A percentile compares a stretch with the other conserved stretches of the same genome.
Evolutionary conservation across 2,329 filamentous ascomycete genomes (phyloP).

Genomic region (Trichoderma cornu-damae): DNA sequence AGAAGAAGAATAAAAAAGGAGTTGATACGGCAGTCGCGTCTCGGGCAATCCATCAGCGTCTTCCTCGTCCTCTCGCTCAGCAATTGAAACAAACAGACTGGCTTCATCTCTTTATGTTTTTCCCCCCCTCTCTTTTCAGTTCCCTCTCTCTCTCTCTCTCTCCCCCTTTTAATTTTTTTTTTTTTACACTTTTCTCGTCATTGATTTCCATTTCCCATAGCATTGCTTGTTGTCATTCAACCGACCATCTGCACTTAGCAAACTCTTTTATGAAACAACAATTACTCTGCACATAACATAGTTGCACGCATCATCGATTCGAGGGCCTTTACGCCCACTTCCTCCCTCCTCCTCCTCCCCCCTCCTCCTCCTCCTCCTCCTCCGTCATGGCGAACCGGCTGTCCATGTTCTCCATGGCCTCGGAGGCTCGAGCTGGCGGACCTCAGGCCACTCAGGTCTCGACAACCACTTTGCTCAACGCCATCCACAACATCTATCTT

Average conservation of each 20-base stretch:
- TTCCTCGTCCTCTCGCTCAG: neutral
- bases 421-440: conserved; percentile 54
- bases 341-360: no score
- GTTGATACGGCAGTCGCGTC: conserved; percentile 13
- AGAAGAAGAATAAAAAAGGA: conserved; percentile 7
- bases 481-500: conserved; percentile 83
- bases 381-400: conserved; percentile 55
- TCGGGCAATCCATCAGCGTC: neutral
- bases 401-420: conserved; percentile 65
- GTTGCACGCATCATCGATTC: neutral
- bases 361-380: no score
- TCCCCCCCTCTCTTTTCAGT: neutral
- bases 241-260: neutral
- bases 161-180: no score
- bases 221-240: conserved; percentile 3
- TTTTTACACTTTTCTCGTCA: neutral
- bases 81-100: conserved; percentile 1
- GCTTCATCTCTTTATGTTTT: neutral
- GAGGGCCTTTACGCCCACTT: conserved; percentile 25
- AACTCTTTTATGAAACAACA: neutral
- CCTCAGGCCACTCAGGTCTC: conserved; percentile 77
- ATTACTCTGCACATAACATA: no score
- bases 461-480: conserved; percentile 87
- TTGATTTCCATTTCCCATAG: neutral
- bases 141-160: no score